Conservation (phyloP, 2,329 filamentous ascomycete species). For the Trichoderma koningii region DNA sequence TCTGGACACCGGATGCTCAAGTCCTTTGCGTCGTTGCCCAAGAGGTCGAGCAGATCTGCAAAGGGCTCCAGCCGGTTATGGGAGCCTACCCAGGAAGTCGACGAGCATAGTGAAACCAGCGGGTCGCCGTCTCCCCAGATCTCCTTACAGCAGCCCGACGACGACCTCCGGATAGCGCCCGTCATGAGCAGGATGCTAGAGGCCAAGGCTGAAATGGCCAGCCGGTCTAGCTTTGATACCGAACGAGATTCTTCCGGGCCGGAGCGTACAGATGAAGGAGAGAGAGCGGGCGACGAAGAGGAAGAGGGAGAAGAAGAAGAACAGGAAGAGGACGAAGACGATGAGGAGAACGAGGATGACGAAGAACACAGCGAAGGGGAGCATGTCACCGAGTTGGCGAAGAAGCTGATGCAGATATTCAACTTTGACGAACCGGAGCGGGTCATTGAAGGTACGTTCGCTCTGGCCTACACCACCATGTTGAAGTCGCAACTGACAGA, state of each 20-base stretch:
- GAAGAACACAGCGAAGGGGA: slow-evolving; percentile 37
- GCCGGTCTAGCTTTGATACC: slow-evolving; percentile 59
- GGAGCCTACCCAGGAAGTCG: slow-evolving; percentile 41
- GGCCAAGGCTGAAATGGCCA: slow-evolving; percentile 65
- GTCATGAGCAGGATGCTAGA: slow-evolving; percentile 79
- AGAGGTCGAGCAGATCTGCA: slow-evolving; percentile 47
- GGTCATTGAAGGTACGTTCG: slow-evolving; percentile 68
- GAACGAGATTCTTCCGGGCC: slow-evolving; percentile 49
- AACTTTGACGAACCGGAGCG: slow-evolving; percentile 79
- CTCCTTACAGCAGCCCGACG: slow-evolving; percentile 29
- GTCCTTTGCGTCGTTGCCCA: slow-evolving; percentile 63
- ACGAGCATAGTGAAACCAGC: slow-evolving; percentile 36
- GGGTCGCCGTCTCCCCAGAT: slow-evolving; percentile 33
- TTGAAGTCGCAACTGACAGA: not conserved
- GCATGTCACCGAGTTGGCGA: slow-evolving; percentile 63
- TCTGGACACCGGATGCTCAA: slow-evolving; percentile 67
- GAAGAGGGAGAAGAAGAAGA: slow-evolving; percentile 31
- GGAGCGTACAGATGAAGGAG: slow-evolving; percentile 36
- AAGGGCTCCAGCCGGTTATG: slow-evolving; percentile 46
- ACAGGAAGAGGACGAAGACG: slow-evolving; percentile 39
- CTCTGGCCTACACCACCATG: slow-evolving; percentile 1
- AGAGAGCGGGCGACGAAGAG: slow-evolving; percentile 31
- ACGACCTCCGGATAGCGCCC: slow-evolving; percentile 59
- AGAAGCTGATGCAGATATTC: slow-evolving; percentile 79
- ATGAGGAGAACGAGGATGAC: slow-evolving; percentile 25